These are phyloP conservation scores for Ambispora gerdemannii DNA, from an alignment of 192 early-diverging fungal species.

Conservation along the genomic window DNA sequence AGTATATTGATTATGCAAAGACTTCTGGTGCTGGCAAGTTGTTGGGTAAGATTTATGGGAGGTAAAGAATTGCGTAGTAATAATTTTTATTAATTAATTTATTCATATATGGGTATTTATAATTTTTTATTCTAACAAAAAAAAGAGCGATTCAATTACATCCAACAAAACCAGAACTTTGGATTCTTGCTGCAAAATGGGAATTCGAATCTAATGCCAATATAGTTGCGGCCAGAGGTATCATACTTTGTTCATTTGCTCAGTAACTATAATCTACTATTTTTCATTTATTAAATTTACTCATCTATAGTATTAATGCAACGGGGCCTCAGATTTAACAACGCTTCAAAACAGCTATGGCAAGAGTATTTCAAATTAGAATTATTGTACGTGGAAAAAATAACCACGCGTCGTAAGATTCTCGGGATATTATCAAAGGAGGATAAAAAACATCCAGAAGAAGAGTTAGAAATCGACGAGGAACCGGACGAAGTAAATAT, in stretches of 20 bases:
- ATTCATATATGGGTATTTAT: not conserved
- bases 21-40: conserved; percentile 49
- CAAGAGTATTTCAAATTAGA: conserved; percentile 93
- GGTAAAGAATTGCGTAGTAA: conserved; percentile 39
- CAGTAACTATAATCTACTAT: not conserved
- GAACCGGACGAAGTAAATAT: conserved; percentile 49
- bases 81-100: not conserved
- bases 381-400: conserved; percentile 81
- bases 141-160: conserved; percentile 79
- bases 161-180: conserved; percentile 76
- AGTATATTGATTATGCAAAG: conserved; percentile 86
- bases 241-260: not conserved
- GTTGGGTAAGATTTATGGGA: conserved; percentile 72
- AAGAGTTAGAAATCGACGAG: conserved; percentile 43
- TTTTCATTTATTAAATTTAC: not conserved
- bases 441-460: conserved; percentile 37
- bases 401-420: conserved; percentile 74
- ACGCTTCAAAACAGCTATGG: conserved; percentile 72
- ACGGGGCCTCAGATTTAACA: conserved; percentile 80
- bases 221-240: conserved; percentile 71
- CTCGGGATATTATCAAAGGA: conserved; percentile 55
- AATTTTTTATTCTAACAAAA: conserved; percentile 1
- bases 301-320: conserved; percentile 66
- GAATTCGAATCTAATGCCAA: conserved; percentile 85
- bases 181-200: conserved; percentile 88